Conservation (phyloP, 352 stramenopile genomes). For the Pythium volutum region DNA sequence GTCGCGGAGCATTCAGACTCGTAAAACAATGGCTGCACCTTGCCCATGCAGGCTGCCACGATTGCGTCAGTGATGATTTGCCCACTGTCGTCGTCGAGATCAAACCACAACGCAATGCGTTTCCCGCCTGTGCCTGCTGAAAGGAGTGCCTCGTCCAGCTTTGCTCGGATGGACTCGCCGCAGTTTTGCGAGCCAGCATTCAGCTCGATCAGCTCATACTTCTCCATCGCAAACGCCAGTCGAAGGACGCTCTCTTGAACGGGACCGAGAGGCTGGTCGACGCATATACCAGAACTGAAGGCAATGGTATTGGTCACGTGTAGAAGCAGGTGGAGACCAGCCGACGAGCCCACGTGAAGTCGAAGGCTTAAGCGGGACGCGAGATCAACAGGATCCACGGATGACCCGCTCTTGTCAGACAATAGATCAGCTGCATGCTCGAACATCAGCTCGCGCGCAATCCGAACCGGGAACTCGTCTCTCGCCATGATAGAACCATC, state of each 20-base stretch:
- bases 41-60: conserved; percentile 32
- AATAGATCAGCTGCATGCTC: background rate
- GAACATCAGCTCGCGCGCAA: conserved; percentile 12
- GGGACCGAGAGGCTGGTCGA: conserved; percentile 2
- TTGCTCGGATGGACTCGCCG: background rate
- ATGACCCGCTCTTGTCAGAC: background rate
- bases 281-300: conserved; percentile 2
- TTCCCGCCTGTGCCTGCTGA: background rate
- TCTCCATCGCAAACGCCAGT: background rate
- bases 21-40: conserved; percentile 37
- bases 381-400: background rate
- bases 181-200: background rate
- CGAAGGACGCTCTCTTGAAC: background rate
- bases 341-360: conserved; percentile 15
- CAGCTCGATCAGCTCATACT: conserved; percentile 15
- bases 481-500: conserved; percentile 6
- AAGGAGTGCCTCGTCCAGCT: conserved; percentile 2
- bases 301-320: conserved; percentile 10
- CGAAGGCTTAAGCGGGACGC: conserved; percentile 1
- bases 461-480: conserved; percentile 13
- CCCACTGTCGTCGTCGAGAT: background rate
- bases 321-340: conserved; percentile 16
- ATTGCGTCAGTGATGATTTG: background rate
- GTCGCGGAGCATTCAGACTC: conserved; percentile 32
- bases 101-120: conserved; percentile 6